Evolutionary conservation across 257 asterid species (phyloP), one percentile per base, ranked within the genome.

Genomic region (Leonotis leonurus): DNA sequence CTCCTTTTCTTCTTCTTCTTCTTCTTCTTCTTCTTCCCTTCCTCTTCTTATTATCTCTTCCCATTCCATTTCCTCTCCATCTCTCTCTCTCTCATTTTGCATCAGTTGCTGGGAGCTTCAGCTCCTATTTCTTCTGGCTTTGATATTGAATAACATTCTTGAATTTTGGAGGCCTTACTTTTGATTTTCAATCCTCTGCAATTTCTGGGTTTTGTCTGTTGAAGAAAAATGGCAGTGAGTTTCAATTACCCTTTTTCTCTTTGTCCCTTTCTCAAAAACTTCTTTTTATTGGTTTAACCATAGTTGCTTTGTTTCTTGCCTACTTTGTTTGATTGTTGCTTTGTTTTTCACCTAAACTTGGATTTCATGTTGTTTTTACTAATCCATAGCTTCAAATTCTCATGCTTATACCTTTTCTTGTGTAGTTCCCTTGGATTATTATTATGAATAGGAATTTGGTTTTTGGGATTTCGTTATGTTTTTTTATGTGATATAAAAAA

Each of bases 181-280:
- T 56, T 26, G 57, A 20, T 33, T 52, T 13, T 26, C 46, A 2
- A 12, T 27, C 32, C 21, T 18, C 63, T 64, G 21, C 67, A 10
- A 43, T 36, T 64, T 75, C 79, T 69, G 79, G 70, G 64, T 12
- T 68, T 33, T 63, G 46, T 40, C 70, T 63, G n/a, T 22, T 26
- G 65, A 68, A 45, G 4, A 2, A 54, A 71, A 62, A 79, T 79
- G 85, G 79, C 85, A 32, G 85, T 79, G 70, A 73, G 85, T 70
- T 63, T 43, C 17, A 18, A 27, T 27, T 0, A 27, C 33, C 33
- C 33, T 4, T 21, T 29, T 64, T 12, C 36, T 2, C n/a, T n/a
- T n/a, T n/a, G n/a, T n/a, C n/a, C n/a, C n/a, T n/a, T n/a, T n/a
- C n/a, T n/a, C n/a, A n/a, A n/a, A n/a, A n/a, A n/a, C n/a, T n/a